Percentiles rank a stretch among this genome's conserved stretches.
phyloP scores from a whole-genome alignment of 306 rosid species.

The Trifolium subterraneum region DNA sequence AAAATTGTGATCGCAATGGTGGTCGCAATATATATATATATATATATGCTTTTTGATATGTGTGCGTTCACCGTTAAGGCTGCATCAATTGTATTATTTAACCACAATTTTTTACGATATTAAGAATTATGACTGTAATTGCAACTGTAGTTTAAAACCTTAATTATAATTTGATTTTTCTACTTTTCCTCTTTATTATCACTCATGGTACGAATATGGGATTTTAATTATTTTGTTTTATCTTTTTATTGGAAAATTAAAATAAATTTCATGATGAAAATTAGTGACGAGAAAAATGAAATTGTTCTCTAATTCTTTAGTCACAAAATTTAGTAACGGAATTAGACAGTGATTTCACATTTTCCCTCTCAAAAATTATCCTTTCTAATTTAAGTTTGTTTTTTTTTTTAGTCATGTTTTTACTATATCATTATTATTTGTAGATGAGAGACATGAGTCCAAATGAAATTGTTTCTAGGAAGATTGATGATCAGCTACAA shows the following conservation, averaged over 20 bases:
- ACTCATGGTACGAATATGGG: neutral
- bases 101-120: neutral
- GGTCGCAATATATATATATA: neutral
- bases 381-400: neutral
- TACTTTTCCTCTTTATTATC: neutral
- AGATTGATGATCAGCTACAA: constrained; percentile 50
- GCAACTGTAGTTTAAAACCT: neutral
- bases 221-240: neutral
- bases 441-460: constrained; percentile 67
- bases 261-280: neutral
- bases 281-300: neutral
- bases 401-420: neutral
- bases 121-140: neutral
- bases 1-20: neutral
- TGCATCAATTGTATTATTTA: neutral
- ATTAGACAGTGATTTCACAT: no score
- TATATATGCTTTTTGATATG: neutral
- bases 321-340: neutral
- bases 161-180: neutral
- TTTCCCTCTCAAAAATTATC: neutral
- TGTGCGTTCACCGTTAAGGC: neutral
- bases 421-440: neutral
- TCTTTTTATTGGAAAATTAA: neutral
- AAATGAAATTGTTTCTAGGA: constrained; percentile 53
- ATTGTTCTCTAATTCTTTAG: neutral